phyloP scores from a whole-genome alignment of 345 rosid species.

The Salix dunnii region DNA sequence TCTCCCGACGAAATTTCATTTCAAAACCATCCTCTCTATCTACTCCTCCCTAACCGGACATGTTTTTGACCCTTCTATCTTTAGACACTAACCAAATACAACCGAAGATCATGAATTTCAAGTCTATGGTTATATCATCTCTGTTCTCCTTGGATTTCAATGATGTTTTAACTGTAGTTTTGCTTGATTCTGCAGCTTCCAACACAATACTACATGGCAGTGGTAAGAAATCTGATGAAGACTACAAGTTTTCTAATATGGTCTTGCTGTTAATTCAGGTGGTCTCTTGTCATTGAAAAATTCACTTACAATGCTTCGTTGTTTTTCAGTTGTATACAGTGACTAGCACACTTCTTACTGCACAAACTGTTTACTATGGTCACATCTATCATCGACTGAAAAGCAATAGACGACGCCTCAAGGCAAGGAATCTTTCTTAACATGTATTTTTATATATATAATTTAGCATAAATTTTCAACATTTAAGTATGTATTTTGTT shows the following conservation, averaged over 20 bases:
- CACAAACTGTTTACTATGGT: constrained; percentile 65
- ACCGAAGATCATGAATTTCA: neutral
- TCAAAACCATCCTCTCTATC: too few species aligned
- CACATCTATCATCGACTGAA: constrained; percentile 53
- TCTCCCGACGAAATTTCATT: too few species aligned
- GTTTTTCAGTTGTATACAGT: constrained; percentile 58
- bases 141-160: neutral
- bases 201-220: constrained; percentile 74
- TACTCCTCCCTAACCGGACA: too few species aligned
- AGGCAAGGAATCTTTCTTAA: constrained; percentile 29
- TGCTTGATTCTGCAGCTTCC: constrained; percentile 69
- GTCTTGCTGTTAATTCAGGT: neutral
- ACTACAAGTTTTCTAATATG: neutral
- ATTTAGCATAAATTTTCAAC: neutral
- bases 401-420: constrained; percentile 25
- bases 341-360: constrained; percentile 46
- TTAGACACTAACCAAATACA: too few species aligned
- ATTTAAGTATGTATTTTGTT: neutral
- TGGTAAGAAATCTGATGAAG: constrained; percentile 38
- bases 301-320: neutral
- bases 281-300: neutral
- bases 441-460: neutral
- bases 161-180: constrained; percentile 14
- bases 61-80: too few species aligned
- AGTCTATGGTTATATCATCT: neutral